phyloP scores from a whole-genome alignment of 345 rosid genomes.

The Syzygium jambos region DNA sequence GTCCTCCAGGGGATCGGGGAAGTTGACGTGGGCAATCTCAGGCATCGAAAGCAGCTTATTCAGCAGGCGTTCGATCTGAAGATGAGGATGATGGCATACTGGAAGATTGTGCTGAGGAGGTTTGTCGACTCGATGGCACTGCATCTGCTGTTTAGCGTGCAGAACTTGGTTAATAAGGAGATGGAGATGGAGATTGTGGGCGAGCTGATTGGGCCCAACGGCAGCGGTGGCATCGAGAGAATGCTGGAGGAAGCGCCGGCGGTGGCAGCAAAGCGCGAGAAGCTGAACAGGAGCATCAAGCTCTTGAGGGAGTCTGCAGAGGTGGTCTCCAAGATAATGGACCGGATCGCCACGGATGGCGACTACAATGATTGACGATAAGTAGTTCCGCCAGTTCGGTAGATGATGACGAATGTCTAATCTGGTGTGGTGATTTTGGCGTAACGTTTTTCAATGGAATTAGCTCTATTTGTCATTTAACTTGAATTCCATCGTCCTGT shows the following conservation, averaged over 20 bases:
- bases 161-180: constrained; percentile 9
- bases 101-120: constrained; percentile 22
- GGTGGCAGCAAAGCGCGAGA: constrained; percentile 6
- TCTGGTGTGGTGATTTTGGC: background rate
- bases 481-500: background rate
- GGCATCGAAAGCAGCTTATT: background rate
- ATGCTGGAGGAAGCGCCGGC: constrained; percentile 21
- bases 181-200: constrained; percentile 6
- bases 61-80: constrained; percentile 16
- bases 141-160: constrained; percentile 4
- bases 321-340: constrained; percentile 9
- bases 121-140: constrained; percentile 16
- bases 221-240: constrained; percentile 7
- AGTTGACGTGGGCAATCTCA: background rate
- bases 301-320: constrained; percentile 13
- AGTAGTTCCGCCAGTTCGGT: background rate
- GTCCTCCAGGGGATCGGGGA: constrained; percentile 3
- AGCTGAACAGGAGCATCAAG: constrained; percentile 9
- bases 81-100: constrained; percentile 18
- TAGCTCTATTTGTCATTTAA: background rate
- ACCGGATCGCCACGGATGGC: background rate
- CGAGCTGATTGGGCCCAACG: constrained; percentile 8
- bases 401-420: background rate
- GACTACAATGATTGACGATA: background rate
- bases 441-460: too few relatives aligned